Base-by-base conservation (phyloP, 495 filamentous ascomycete species). In the Hyaloscypha variabilis region DNA sequence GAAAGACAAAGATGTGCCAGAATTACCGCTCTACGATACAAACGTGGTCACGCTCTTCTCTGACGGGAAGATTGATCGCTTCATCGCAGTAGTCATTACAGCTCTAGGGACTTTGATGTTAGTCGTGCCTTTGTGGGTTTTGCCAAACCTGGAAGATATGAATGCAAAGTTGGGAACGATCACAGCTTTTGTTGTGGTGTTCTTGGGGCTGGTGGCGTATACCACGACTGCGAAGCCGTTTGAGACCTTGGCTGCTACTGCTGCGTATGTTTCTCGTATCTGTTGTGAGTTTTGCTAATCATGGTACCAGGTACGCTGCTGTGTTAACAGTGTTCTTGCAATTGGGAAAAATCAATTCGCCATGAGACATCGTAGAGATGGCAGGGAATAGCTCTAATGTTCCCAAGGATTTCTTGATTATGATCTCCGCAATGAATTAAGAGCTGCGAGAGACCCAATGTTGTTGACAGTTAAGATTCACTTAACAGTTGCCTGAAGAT, bases 291-390 rank as follows among this genome's bases (percentile, higher is more conserved):
- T 53, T 19, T 1, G 46, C 17, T 23, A 50, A 29, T 58, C 13
- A 55, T 6, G 24, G 21, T 21, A 24, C 8, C 46, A 75, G 73
- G 24, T 77, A 77, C 62, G 69, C 70, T 10, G 73, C 75, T 1
- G 72, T 76, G 11, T 55, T 78, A 19, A 75, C 76, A 70, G 73
- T 77, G 8, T 77, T 77, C 51, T 54, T 77, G 58, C 75, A 78
- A 52, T 55, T 76, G 30, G 30, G 30, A 34, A 34, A 4, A 34
- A 34, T 10, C 4, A 34, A 34, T 34, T 34, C 30, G 10, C 30
- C n/a, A n/a, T n/a, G n/a, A n/a, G n/a, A n/a, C n/a, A n/a, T n/a
- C n/a, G n/a, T n/a, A n/a, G n/a, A n/a, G n/a, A n/a, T n/a, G n/a
- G n/a, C n/a, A n/a, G n/a, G n/a, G n/a, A n/a, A n/a, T n/a, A n/a